These are phyloP conservation scores for Mollisia scopiformis DNA, from an alignment of 2,329 filamentous ascomycete genomes.

Conservation along the genomic window DNA sequence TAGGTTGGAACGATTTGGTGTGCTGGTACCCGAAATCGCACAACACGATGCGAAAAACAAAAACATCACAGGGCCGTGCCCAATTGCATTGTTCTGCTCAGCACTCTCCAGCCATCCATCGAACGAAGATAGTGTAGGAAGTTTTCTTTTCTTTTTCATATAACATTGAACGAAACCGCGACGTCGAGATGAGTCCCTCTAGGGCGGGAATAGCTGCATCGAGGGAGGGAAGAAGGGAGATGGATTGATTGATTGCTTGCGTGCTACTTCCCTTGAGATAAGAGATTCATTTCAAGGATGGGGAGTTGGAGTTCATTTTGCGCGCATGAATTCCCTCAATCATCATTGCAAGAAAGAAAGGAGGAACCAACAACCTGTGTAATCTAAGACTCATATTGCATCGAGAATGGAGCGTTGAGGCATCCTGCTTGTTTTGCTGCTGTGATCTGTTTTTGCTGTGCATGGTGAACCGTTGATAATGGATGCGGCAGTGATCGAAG, in stretches of 20 bases:
- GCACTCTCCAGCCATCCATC: not conserved
- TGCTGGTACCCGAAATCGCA: not conserved
- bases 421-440: not conserved
- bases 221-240: no score
- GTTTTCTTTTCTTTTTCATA: not conserved
- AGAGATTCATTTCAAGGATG: not conserved
- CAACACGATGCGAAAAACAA: not conserved
- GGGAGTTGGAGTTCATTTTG: not conserved
- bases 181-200: no score
- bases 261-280: not conserved
- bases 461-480: no score
- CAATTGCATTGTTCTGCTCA: not conserved
- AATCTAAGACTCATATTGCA: conserved; percentile 7
- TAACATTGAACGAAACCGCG: no score
- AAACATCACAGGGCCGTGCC: not conserved
- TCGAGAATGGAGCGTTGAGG: conserved; percentile 7
- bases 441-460: no score
- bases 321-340: no score
- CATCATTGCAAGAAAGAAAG: not conserved
- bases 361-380: no score
- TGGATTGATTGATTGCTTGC: not conserved
- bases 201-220: not conserved
- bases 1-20: not conserved
- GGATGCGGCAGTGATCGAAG: no score
- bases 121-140: not conserved